Base-by-base conservation (phyloP, 306 rosid genomes). In the Trifolium pratense region DNA sequence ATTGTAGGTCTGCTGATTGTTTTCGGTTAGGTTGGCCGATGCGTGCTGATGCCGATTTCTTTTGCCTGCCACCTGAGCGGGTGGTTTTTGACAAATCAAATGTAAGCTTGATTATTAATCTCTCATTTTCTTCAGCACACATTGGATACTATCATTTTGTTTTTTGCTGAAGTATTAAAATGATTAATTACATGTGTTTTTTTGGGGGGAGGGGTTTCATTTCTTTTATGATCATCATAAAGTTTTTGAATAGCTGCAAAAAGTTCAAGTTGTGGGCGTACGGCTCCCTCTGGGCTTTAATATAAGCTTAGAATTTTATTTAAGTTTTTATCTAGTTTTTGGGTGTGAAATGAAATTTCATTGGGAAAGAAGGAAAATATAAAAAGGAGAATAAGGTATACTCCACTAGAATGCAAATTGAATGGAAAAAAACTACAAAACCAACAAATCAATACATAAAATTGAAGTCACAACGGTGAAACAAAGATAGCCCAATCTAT, bases 1-100 rank as follows among this genome's bases (percentile, higher is more conserved):
- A 83, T 63, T 85, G 79, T 39, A 93, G 98, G 98, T 93, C 98
- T 18, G 93, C 88, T 77, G 96, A 90, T 85, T 93, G 98, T 80
- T 93, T 93, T 79, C 93, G 98, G 67, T 78, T 90, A 64, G 97
- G 98, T 64, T 93, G 98, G 98, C 98, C 98, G 2, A 93, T 93
- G 98, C 97, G 93, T 75, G 93, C 91, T 6, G 97, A 86, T 68
- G 97, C 96, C 60, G 96, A 93, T 81, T 93, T 93, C 88, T 93
- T 93, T 81, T 79, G 82, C 73, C 39, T 69, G 79, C 84, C 82
- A 32, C 0, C 1, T 55, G 88, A 52, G 71, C 69, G 55, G 36
- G 20, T 0, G 9, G 43, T 0, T 71, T 76, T 53, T 74, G 91
- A 90, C 52, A 87, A 82, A 81, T 84, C 70, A 42, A 92, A 77